These are phyloP conservation scores for Diplogelasinospora grovesii DNA, from an alignment of 495 filamentous ascomycete species.

Conservation along the genomic window DNA sequence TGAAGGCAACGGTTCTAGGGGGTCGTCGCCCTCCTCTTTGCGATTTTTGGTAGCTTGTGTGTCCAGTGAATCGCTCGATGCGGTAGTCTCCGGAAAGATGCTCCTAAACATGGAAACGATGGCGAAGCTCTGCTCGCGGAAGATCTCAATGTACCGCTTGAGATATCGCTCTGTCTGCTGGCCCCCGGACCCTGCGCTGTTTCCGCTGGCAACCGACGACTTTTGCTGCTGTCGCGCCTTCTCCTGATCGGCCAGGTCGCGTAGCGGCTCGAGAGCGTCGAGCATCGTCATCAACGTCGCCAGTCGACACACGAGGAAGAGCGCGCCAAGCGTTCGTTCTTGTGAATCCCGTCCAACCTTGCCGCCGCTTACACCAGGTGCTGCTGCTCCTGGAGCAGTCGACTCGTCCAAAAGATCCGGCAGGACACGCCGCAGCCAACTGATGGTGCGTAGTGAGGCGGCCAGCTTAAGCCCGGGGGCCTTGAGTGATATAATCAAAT, in stretches of 20 bases:
- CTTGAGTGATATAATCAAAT: constrained; percentile 73
- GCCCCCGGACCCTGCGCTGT: constrained; percentile 62
- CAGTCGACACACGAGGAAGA: constrained; percentile 84
- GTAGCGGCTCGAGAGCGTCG: constrained; percentile 76
- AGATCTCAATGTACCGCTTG: constrained; percentile 95
- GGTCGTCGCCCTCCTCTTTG: constrained; percentile 47
- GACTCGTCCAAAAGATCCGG: constrained; percentile 70
- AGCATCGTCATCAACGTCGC: constrained; percentile 74
- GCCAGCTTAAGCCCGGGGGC: constrained; percentile 78
- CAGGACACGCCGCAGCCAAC: constrained; percentile 81
- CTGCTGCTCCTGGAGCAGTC: constrained; percentile 25
- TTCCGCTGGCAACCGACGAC: constrained; percentile 23
- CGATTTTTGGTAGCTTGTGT: too few relatives aligned
- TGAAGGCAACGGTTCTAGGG: constrained; percentile 63
- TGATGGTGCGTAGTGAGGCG: constrained; percentile 82
- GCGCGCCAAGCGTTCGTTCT: constrained; percentile 63
- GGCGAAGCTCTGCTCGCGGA: constrained; percentile 94
- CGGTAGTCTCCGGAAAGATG: constrained; percentile 61
- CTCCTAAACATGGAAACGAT: constrained; percentile 88
- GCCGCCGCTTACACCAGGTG: too few relatives aligned
- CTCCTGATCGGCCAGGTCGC: constrained; percentile 87
- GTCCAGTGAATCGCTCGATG: too few relatives aligned
- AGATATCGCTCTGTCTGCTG: constrained; percentile 92
- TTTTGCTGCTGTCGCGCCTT: constrained; percentile 41
- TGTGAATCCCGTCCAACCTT: constrained; percentile 43